A percentile compares a stretch with the other conserved stretches of the same genome.
Evolutionary conservation across 129 eudicot species (phyloP).

Genomic region (Glebionis coronaria): DNA sequence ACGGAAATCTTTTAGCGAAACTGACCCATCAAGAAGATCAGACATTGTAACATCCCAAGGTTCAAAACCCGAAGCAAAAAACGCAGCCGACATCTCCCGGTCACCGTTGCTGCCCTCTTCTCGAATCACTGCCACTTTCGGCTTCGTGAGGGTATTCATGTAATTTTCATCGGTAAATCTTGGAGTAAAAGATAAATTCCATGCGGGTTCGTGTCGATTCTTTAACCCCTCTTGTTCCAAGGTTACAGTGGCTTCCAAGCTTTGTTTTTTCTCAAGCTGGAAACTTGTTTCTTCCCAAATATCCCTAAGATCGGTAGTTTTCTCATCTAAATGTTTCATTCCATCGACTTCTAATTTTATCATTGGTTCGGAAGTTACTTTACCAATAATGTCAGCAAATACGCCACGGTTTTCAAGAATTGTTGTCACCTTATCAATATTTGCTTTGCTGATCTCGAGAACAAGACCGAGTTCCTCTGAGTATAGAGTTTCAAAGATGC

Average conservation of each 20-base stretch:
- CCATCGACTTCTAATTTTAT: conserved; percentile 61
- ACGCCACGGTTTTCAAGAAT: conserved; percentile 45
- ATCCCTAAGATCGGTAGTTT: conserved; percentile 62
- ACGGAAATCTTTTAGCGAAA: conserved; percentile 45
- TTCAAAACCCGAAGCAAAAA: conserved; percentile 66
- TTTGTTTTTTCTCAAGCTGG: conserved; percentile 62
- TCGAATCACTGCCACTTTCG: conserved; percentile 84
- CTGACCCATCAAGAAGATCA: conserved; percentile 58
- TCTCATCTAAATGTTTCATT: conserved; percentile 46
- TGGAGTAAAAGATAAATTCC: conserved; percentile 77
- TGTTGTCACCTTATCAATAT: conserved; percentile 40
- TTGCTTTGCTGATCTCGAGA: conserved; percentile 58
- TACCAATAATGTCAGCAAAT: conserved; percentile 58
- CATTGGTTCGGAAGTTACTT: conserved; percentile 44
- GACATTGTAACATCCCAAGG: conserved; percentile 87
- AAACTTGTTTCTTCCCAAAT: conserved; percentile 94
- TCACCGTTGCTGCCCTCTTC: conserved; percentile 98
- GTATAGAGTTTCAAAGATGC: conserved; percentile 52
- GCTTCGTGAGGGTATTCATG: conserved; percentile 47
- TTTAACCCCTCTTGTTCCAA: conserved; percentile 68
- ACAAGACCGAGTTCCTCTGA: conserved; percentile 93
- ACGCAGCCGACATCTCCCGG: conserved; percentile 91
- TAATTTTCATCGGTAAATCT: conserved; percentile 48
- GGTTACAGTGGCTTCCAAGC: conserved; percentile 68
- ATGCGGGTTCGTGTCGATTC: conserved; percentile 63